Base-by-base conservation (phyloP, 2,329 filamentous ascomycete species). In the Ophidiomyces ophidiicola region DNA sequence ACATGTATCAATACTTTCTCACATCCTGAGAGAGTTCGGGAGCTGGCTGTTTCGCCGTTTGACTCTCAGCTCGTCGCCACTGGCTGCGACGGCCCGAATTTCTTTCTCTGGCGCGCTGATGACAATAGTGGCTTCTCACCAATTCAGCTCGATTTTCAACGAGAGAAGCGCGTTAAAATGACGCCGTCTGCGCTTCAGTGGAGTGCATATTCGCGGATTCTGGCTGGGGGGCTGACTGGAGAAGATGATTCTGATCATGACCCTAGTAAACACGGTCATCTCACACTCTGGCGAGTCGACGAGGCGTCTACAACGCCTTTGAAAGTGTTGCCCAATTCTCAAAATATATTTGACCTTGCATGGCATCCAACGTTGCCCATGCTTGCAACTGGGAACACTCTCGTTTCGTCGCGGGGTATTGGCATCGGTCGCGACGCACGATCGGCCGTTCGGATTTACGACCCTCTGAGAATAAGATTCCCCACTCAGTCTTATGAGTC, bases 321-420 rank as follows among this genome's bases (percentile, higher is more conserved):
- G 1, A 47, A 56, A n/a, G 52, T 75, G 0, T 53, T 56, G 7
- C 66, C 66, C 1, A 62, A 64, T 11, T 65, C 66, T 1, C 67
- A 67, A 24, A 72, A 71, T 42, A 65, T 77, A 0, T 77, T 76
- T 48, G 73, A 78, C 46, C 57, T 71, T 1, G 62, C 69, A 1
- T 79, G 74, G 67, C 72, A 75, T 47, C 66, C 69, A 0, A 56
- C 46, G 5, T 51, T 67, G 4, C 57, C 59, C 4, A 50, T 62
- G 3, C 76, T 78, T 48, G 71, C 67, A 7, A 68, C 70, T 2
- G 75, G 68, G 1, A 69, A 64, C 41, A 64, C 67, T 6, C 48
- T 46, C 12, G 56, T 57, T 20, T 25, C 45, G 3, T 37, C 46
- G 12, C 48, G 48, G 32, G 43, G 36, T 23, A 31, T 39, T 29